These are phyloP conservation scores for Trametes hirsuta DNA, from an alignment of 1,284 basidiomycete species.

Conservation along the genomic window DNA sequence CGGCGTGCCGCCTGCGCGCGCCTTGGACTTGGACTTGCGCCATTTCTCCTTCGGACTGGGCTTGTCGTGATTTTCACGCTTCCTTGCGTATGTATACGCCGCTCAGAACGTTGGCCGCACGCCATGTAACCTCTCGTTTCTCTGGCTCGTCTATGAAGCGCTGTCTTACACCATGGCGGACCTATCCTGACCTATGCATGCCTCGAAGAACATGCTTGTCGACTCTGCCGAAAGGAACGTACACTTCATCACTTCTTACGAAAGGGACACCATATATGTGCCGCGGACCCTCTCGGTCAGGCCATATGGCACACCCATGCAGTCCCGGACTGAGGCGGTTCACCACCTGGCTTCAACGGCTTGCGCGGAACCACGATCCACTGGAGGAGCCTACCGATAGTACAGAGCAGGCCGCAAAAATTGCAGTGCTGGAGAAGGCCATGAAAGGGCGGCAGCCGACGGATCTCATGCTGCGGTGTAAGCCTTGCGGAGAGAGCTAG, in stretches of 20 bases:
- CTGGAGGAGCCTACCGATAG: slow-evolving; percentile 42
- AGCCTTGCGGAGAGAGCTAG: slow-evolving; percentile 36
- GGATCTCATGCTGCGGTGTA: slow-evolving; percentile 83
- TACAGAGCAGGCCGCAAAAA: slow-evolving; percentile 71
- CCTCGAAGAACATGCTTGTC: slow-evolving; percentile 24
- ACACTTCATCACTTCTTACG: not conserved
- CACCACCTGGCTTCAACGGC: slow-evolving; percentile 23
- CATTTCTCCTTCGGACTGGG: not conserved
- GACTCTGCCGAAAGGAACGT: slow-evolving; percentile 5
- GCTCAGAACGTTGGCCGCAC: slow-evolving; percentile 37
- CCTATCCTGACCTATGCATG: slow-evolving; percentile 6
- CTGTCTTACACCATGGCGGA: slow-evolving; percentile 5
- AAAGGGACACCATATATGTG: slow-evolving; percentile 23
- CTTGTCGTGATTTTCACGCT: slow-evolving; percentile 18
- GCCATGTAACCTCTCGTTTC: slow-evolving; percentile 48
- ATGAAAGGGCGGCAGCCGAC: slow-evolving; percentile 81
- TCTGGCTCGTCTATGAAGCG: slow-evolving; percentile 14
- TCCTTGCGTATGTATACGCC: slow-evolving; percentile 54
- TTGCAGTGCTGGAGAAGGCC: slow-evolving; percentile 76
- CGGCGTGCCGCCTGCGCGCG: not conserved
- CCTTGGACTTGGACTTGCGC: not conserved
- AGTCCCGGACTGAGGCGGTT: slow-evolving; percentile 7
- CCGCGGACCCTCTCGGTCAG: slow-evolving; percentile 29
- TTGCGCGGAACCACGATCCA: slow-evolving; percentile 19
- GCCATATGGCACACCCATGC: not conserved